These are phyloP conservation scores for Fomitopsis pinicola DNA, from an alignment of 1,284 basidiomycete species.

Conservation along the genomic window DNA sequence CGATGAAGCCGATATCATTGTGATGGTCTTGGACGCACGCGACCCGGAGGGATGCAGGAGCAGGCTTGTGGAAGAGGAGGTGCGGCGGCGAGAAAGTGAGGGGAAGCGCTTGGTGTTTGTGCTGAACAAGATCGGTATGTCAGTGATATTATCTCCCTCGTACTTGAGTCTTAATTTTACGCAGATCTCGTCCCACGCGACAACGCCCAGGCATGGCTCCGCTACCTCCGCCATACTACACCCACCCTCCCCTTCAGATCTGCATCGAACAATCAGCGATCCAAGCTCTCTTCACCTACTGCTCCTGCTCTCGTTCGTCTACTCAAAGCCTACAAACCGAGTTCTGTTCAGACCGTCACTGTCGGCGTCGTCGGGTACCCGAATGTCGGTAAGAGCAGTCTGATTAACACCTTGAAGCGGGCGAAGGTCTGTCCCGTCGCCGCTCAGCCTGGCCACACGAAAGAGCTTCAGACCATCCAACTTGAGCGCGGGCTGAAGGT, in stretches of 20 bases:
- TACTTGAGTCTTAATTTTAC: background rate
- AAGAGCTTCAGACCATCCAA: slow-evolving; percentile 90
- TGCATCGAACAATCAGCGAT: slow-evolving; percentile 76
- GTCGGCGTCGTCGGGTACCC: slow-evolving; percentile 96
- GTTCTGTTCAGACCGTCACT: slow-evolving; percentile 69
- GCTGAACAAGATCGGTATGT: slow-evolving; percentile 88
- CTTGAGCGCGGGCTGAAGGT: slow-evolving; percentile 91
- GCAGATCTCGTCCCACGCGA: slow-evolving; percentile 85
- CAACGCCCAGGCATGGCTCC: slow-evolving; percentile 90
- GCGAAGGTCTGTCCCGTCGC: slow-evolving; percentile 91
- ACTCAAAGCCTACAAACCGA: slow-evolving; percentile 88
- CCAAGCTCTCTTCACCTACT: slow-evolving; percentile 72
- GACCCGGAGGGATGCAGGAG: slow-evolving; percentile 91
- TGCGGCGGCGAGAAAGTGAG: slow-evolving; percentile 76
- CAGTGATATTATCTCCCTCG: slow-evolving; percentile 3
- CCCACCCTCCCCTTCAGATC: slow-evolving; percentile 95
- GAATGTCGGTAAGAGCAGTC: slow-evolving; percentile 94
- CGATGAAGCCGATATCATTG: slow-evolving; percentile 88
- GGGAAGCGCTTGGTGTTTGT: slow-evolving; percentile 90
- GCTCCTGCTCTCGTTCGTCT: slow-evolving; percentile 83
- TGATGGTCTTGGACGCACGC: slow-evolving; percentile 85
- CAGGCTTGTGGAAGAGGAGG: slow-evolving; percentile 86
- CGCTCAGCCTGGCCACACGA: slow-evolving; percentile 92
- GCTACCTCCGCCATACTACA: slow-evolving; percentile 85
- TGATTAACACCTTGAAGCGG: slow-evolving; percentile 94